Percentiles rank a stretch among this genome's conserved stretches.
Evolutionary conservation across 1,284 basidiomycete genomes (phyloP).

Genomic region (Garcileccinum viscosum): DNA sequence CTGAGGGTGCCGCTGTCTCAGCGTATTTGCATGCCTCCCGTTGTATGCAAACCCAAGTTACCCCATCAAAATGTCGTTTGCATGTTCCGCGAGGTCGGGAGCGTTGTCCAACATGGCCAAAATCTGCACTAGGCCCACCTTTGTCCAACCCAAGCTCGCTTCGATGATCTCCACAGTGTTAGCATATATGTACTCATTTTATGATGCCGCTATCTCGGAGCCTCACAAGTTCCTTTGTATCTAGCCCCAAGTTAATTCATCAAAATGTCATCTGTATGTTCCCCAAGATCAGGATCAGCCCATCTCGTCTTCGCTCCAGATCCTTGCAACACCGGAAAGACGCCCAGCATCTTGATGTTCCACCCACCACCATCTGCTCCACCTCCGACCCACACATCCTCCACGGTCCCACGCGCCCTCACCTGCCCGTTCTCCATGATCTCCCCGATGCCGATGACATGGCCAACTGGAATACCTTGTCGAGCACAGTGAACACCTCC

Average conservation of each 20-base stretch:
- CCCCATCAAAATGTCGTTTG: too few relatives aligned
- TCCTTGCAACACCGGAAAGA: conserved; percentile 65
- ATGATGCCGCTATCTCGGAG: conserved; percentile 57
- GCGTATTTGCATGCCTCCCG: too few relatives aligned
- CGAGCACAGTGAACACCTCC: conserved; percentile 51
- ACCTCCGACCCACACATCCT: conserved; percentile 61
- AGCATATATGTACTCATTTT: conserved; percentile 30
- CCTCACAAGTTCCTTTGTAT: conserved; percentile 46
- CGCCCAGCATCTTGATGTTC: conserved; percentile 69
- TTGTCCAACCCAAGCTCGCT: too few relatives aligned
- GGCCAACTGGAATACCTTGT: conserved; percentile 62
- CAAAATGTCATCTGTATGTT: conserved; percentile 68
- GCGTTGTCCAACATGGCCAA: too few relatives aligned
- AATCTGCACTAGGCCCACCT: too few relatives aligned
- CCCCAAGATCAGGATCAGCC: conserved; percentile 71
- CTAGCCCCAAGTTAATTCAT: conserved; percentile 55
- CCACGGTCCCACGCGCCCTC: conserved; percentile 59
- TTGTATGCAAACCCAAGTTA: too few relatives aligned
- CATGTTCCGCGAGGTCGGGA: too few relatives aligned
- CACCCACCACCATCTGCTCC: conserved; percentile 47
- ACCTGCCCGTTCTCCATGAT: conserved; percentile 64
- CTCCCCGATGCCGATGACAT: conserved; percentile 66
- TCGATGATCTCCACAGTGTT: too few relatives aligned
- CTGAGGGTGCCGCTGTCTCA: conserved; percentile 55
- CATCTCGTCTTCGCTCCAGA: conserved; percentile 62